These are phyloP conservation scores for Aquanectria penicillioides DNA, from an alignment of 2,329 filamentous ascomycete species.

Conservation along the genomic window DNA sequence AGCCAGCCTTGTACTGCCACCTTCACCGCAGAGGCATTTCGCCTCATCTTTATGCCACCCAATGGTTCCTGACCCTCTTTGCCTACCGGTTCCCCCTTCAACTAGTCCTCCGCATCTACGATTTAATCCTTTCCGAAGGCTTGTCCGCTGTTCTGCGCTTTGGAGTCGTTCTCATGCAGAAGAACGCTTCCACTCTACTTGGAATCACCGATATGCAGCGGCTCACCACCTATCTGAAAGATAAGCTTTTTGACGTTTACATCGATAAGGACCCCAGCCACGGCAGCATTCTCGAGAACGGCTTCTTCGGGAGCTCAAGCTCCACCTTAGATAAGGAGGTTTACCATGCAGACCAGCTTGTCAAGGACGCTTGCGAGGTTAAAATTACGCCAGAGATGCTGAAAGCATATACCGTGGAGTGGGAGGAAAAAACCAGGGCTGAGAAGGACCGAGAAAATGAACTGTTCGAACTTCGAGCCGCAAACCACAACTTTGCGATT, in stretches of 20 bases:
- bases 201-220: conserved; percentile 91
- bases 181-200: conserved; percentile 82
- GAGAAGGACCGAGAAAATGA: conserved; percentile 88
- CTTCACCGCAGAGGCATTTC: conserved; percentile 87
- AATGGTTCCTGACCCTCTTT: conserved; percentile 99
- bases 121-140: conserved; percentile 92
- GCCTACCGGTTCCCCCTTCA: conserved; percentile 97
- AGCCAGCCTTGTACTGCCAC: conserved; percentile 95
- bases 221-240: conserved; percentile 90
- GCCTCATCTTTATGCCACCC: conserved; percentile 93
- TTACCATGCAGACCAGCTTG: conserved; percentile 92
- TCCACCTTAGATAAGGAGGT: conserved; percentile 93
- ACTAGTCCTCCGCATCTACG: conserved; percentile 94
- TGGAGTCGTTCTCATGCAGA: conserved; percentile 94
- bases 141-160: conserved; percentile 94
- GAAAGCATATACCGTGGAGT: conserved; percentile 83
- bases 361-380: conserved; percentile 90
- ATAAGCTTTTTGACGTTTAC: conserved; percentile 94
- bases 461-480: conserved; percentile 75
- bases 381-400: conserved; percentile 86
- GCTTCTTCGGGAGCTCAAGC: conserved; percentile 94
- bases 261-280: conserved; percentile 93
- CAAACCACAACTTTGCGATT: conserved; percentile 73
- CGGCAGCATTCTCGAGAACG: conserved; percentile 93
- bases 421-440: conserved; percentile 87